Evolutionary conservation across 768 basidiomycete genomes (phyloP), one percentile per base, ranked within the genome.

Genomic region (Suillus clintonianus): DNA sequence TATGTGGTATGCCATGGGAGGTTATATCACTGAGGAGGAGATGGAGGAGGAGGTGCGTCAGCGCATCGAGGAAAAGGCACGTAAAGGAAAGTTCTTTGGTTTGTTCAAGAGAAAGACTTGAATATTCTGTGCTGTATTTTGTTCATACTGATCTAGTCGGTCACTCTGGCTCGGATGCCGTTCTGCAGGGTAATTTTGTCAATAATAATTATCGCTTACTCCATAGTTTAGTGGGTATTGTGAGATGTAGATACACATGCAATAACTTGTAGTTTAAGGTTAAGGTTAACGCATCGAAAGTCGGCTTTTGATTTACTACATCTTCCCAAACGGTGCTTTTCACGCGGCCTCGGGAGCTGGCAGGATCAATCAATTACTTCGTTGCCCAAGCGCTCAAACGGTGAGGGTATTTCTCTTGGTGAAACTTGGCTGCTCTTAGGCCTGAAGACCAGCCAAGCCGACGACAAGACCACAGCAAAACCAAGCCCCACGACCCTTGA

Each of bases 1-100:
- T 36, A 79, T 87, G 43, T 99, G 95, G 94, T 99, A 99, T 76
- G 79, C 89, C 42, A 79, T 88, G 53, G 92, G 93, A n/a, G 86
- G 85, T 5, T 78, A 78, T 62, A 79, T 92, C 64, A 84, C 89
- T 51, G 94, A 94, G 47, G 88, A 88, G 67, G 95, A 97, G 78
- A 82, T 93, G 41, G 93, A 94, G 73, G 80, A 83, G 22, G 91
- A 93, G 75, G 86, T 85, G 60, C 77, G 83, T 66, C 76, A 78
- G 66, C 78, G 81, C 61, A 76, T 89, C 11, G 88, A 83, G 32
- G 81, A 77, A 60, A 94, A 91, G 79, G 82, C 79, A 64, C 77
- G 76, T 61, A 80, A 79, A 59, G 80, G 84, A 10, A 76, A 76
- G 57, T 77, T 86, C 57, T 86, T 86, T 68, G 78, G 80, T 19